Base-by-base conservation (phyloP, 495 filamentous ascomycete genomes). In the Neurospora cerealis region DNA sequence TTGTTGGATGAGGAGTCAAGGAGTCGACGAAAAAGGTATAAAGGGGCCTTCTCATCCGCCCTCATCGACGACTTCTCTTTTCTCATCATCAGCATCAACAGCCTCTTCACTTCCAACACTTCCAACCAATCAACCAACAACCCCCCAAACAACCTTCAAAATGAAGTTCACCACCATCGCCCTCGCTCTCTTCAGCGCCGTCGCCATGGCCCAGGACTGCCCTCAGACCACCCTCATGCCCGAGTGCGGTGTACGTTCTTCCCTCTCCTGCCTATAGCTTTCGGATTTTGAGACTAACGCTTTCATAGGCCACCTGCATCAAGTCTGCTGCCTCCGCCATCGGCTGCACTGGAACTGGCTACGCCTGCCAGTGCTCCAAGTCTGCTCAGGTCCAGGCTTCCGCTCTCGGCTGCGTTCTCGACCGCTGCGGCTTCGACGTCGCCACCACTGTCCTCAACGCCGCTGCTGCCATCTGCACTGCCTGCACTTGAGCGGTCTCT, bases 81-180 rank as follows among this genome's bases (percentile, higher is more conserved):
- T 34, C 28, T 34, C 54, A 19, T 34, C 28, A 34, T 62, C 28
- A 34, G 54, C 28, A 62, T 62, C 28, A 62, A 34, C 24, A 34
- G 54, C 28, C 54, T 34, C 54, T 62, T 34, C 24, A 62, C 13
- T 17, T 62, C 54, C 24, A 15, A 32, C 0, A 60, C 11, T 24
- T 60, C 5, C 48, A 34, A 60, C 48, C 11, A 13, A 6, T 9
- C 21, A 60, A 48, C 10, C n/a, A 11, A 21, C n/a, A 11, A 48
- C 44, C 6, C 15, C 9, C 24, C 5, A 17, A 71, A 34, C 42
- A 40, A 62, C 42, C 34, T 62, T 21, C 21, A 69, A 21, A 19
- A 72, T 72, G 71, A 72, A 72, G 71, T 70, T 72, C 32, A 69
- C 71, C n/a, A 70, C 60, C 28, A 34, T 72, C 32, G 71, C 71